Percentiles rank a stretch among this genome's conserved stretches.
phyloP scores from a whole-genome alignment of 2,329 filamentous ascomycete species.

The Hirsutella minnesotensis region DNA sequence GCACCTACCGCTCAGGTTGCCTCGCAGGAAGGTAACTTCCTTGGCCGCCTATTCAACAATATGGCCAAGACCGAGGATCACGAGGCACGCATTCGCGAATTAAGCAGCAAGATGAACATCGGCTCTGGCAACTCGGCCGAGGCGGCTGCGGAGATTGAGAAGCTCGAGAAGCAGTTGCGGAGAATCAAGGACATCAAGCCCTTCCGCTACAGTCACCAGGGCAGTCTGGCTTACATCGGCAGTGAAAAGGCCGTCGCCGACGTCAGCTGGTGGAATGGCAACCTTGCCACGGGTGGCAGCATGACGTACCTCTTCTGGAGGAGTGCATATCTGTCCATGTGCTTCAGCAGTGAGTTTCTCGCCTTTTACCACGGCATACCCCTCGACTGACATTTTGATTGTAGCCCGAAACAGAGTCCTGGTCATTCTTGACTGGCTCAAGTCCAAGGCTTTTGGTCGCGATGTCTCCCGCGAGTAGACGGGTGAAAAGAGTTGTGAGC shows the following conservation, averaged over 20 bases:
- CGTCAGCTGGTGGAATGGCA: constrained; percentile 94
- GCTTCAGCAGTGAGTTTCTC: constrained; percentile 83
- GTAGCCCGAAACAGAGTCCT: constrained; percentile 86
- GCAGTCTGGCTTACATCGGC: constrained; percentile 92
- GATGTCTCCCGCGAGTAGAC: constrained; percentile 76
- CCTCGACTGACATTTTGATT: constrained; percentile 6
- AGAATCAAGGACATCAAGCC: constrained; percentile 91
- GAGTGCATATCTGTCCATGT: constrained; percentile 97
- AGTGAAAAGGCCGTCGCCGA: constrained; percentile 97
- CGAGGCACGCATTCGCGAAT: constrained; percentile 60
- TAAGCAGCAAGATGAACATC: constrained; percentile 52
- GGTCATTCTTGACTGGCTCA: constrained; percentile 89
- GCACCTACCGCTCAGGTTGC: constrained; percentile 96
- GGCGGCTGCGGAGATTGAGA: constrained; percentile 64
- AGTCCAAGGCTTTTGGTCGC: constrained; percentile 92
- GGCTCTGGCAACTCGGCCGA: constrained; percentile 56
- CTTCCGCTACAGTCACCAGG: constrained; percentile 98
- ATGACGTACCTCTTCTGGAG: constrained; percentile 98
- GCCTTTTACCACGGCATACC: neutral
- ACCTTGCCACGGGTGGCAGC: constrained; percentile 84
- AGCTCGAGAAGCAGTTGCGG: constrained; percentile 73
- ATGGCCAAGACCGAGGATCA: constrained; percentile 90
- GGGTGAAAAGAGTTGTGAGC: neutral
- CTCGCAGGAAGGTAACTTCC: constrained; percentile 87
- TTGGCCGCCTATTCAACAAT: constrained; percentile 94